Evolutionary conservation across 495 filamentous ascomycete genomes (phyloP).

Genomic region (Lasiosphaeria ovina): DNA sequence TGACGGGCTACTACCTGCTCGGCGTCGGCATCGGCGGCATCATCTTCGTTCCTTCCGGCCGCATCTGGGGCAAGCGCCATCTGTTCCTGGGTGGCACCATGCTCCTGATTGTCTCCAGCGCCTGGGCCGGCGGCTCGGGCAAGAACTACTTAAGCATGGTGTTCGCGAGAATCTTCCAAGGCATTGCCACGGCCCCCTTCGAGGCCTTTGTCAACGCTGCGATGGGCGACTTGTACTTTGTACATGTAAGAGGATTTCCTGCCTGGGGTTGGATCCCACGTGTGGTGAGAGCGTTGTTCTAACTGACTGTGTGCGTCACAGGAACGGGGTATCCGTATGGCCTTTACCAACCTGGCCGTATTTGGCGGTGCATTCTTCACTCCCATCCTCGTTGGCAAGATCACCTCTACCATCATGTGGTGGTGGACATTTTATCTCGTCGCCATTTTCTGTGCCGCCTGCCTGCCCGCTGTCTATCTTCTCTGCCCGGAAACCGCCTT

Average conservation of each 20-base stretch:
- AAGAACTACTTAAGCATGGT: conserved; percentile 66
- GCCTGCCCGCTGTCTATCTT: conserved; percentile 65
- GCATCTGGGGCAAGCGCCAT: conserved; percentile 91
- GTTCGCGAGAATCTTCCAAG: conserved; percentile 75
- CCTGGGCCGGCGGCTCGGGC: conserved; percentile 74
- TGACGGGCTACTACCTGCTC: conserved; percentile 85
- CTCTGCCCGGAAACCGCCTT: conserved; percentile 87
- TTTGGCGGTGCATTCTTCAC: conserved; percentile 94
- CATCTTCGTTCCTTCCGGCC: conserved; percentile 80
- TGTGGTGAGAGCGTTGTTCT: not conserved
- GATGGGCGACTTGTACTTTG: conserved; percentile 74
- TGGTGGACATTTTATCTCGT: conserved; percentile 76
- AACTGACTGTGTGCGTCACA: conserved; percentile 29
- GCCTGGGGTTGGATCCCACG: not conserved
- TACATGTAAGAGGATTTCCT: conserved; percentile 58
- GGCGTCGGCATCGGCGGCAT: conserved; percentile 79
- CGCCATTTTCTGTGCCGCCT: conserved; percentile 64
- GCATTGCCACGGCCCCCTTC: conserved; percentile 71
- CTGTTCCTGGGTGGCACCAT: conserved; percentile 76
- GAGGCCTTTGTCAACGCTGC: conserved; percentile 75
- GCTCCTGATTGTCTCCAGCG: conserved; percentile 66
- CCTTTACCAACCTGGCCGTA: conserved; percentile 79
- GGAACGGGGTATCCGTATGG: conserved; percentile 87
- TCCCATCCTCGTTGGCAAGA: conserved; percentile 82
- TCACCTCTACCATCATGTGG: conserved; percentile 74